These are phyloP conservation scores for Tarenaya hassleriana DNA, from an alignment of 345 rosid genomes.

Conservation along the genomic window DNA sequence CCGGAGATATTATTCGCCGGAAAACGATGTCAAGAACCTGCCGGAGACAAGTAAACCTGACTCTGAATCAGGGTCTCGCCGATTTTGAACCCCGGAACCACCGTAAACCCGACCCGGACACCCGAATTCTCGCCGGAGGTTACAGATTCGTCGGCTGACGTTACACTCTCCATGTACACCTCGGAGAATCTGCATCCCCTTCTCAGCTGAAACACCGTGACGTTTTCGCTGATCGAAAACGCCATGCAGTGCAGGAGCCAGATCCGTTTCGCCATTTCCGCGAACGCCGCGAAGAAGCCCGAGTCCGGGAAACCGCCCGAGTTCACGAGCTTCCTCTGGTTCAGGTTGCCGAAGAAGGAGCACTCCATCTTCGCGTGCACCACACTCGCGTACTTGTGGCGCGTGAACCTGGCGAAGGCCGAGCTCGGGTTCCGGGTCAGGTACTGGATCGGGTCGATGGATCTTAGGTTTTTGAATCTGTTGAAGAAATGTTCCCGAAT, in stretches of 20 bases:
- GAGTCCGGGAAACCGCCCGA: slow-evolving; percentile 75
- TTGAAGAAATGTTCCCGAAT: slow-evolving; percentile 33
- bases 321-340: slow-evolving; percentile 67
- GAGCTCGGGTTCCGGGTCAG: slow-evolving; percentile 50
- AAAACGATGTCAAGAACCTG: slow-evolving; percentile 20
- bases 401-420: slow-evolving; percentile 43
- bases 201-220: slow-evolving; percentile 58
- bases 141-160: slow-evolving; percentile 41
- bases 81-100: slow-evolving; percentile 90
- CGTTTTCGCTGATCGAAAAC: slow-evolving; percentile 45
- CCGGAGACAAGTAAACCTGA: slow-evolving; percentile 70
- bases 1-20: slow-evolving; percentile 9
- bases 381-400: slow-evolving; percentile 56
- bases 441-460: slow-evolving; percentile 36
- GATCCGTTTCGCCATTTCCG: slow-evolving; percentile 73
- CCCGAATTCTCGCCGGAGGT: slow-evolving; percentile 29
- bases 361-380: slow-evolving; percentile 98
- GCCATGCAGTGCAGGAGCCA: slow-evolving; percentile 79
- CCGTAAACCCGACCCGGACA: slow-evolving; percentile 69
- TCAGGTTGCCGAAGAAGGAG: slow-evolving; percentile 77
- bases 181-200: slow-evolving; percentile 73
- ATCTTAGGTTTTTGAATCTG: slow-evolving; percentile 46
- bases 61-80: slow-evolving; percentile 60
- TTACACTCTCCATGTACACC: slow-evolving; percentile 80
- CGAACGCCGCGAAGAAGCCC: slow-evolving; percentile 53